Evolutionary conservation across 495 filamentous ascomycete genomes (phyloP), one percentile per base, ranked within the genome.

Genomic region (Endocarpon pusillum): DNA sequence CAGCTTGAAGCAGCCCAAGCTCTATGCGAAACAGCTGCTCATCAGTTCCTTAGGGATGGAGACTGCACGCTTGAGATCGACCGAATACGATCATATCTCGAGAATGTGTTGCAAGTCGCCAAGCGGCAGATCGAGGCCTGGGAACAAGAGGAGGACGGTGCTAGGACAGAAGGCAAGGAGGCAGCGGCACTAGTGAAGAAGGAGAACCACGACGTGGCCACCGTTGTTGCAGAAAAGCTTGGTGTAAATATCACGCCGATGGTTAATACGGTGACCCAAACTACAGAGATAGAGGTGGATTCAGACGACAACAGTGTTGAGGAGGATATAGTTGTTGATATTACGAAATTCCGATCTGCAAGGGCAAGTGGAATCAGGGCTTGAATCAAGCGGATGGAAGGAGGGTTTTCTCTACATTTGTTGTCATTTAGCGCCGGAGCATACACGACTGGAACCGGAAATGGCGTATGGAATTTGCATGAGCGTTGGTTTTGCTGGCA

Each of bases 31-130:
- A 70, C 73, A 34, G 85, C 71, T 10, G 85, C 85, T 1, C 84
- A 87, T 50, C 80, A 89, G 48, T 81, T 91, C 37, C 64, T 94
- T 9, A 71, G 85, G 15, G 73, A 80, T 34, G 85, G 84, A 15
- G 75, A 86, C 39, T 94, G 85, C 53, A 61, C 57, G 12, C 62
- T 67, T 15, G 81, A 92, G 54, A 65, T 91, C 11, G 57, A 64
- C 9, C 72, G 70, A 19, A 78, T 84, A 27, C 71, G 75, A 46
- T 56, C 59, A 34, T 57, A 58, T n/a, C 61, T 68, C 37, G 52
- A 53, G 15, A 42, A 46, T n/a, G 44, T 66, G 18, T 45, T 58
- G 4, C 47, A 57, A n/a, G 42, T 61, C 12, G 51, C 55, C 7
- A 48, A 41, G 10, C 50, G 48, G 9, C 62, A 68, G 44, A 55